Percentiles rank a stretch among this genome's conserved stretches.
phyloP scores from a whole-genome alignment of 116 monocot genomes.

The Phalaenopsis hybrid region DNA sequence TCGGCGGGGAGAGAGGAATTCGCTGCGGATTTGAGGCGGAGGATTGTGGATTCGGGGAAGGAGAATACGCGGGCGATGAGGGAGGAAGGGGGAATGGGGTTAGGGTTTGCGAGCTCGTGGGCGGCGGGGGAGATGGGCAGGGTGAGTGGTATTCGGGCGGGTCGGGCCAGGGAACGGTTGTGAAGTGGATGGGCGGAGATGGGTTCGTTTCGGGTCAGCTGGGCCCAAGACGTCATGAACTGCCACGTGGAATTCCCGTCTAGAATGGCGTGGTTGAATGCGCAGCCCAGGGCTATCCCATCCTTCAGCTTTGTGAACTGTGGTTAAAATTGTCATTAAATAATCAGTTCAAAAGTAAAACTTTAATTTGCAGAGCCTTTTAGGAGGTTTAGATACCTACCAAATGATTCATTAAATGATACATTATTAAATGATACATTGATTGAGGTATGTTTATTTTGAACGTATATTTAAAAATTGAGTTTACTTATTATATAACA shows the following conservation, averaged over 20 bases:
- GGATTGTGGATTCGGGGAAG: conserved; percentile 45
- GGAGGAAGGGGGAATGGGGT: conserved; percentile 30
- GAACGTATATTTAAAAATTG: no score
- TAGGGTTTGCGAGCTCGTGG: conserved; percentile 76
- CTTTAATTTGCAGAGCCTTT: no score
- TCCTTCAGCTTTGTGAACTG: conserved; percentile 92
- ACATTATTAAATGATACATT: no score
- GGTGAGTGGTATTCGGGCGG: conserved; percentile 37
- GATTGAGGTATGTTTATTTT: no score
- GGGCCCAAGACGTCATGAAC: conserved; percentile 89
- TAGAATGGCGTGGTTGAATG: conserved; percentile 93
- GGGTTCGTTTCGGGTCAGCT: conserved; percentile 35
- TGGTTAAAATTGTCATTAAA: background rate
- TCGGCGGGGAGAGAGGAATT: conserved; percentile 32
- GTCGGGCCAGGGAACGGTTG: conserved; percentile 59
- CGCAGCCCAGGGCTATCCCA: conserved; percentile 76
- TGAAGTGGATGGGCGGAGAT: conserved; percentile 46
- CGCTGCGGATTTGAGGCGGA: conserved; percentile 40
- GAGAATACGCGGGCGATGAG: conserved; percentile 65
- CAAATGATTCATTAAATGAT: no score
- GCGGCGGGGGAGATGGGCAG: conserved; percentile 59
- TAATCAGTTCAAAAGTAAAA: background rate
- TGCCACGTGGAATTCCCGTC: conserved; percentile 92
- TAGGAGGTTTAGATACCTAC: no score
- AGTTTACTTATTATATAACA: no score